Percentiles rank a stretch among this genome's conserved stretches.
phyloP scores from a whole-genome alignment of 2,329 filamentous ascomycete genomes.

The Colletotrichum sp. region DNA sequence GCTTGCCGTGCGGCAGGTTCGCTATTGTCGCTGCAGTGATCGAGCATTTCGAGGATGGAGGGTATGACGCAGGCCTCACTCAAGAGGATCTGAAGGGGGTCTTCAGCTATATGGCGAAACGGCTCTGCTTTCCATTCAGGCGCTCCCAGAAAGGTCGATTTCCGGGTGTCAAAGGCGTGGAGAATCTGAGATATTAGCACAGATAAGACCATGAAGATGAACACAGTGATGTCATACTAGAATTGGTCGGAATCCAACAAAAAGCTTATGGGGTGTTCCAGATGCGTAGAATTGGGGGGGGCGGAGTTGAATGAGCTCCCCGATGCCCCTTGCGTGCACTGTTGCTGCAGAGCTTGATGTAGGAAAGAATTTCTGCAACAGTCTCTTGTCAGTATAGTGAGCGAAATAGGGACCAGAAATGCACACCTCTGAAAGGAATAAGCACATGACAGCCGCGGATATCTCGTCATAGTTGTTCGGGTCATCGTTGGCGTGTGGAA shows the following conservation, averaged over 20 bases:
- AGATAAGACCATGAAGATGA: not conserved
- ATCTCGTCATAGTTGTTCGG: constrained; percentile 25
- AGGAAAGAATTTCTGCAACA: constrained; percentile 32
- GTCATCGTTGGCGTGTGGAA: constrained; percentile 5
- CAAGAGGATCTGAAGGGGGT: constrained; percentile 36
- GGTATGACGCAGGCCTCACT: constrained; percentile 32
- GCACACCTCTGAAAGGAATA: constrained; percentile 32
- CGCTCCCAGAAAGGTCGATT: constrained; percentile 32
- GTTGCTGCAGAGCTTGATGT: constrained; percentile 27
- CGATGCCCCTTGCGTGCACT: constrained; percentile 39
- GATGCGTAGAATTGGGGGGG: constrained; percentile 32
- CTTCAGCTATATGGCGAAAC: constrained; percentile 28
- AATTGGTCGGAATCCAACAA: constrained; percentile 43
- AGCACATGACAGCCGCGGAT: constrained; percentile 38
- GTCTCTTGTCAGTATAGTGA: rapidly evolving
- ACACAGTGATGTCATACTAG: constrained; percentile 29
- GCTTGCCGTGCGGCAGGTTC: too few species aligned
- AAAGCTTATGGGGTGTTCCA: constrained; percentile 39
- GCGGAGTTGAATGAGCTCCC: constrained; percentile 34
- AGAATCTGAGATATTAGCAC: constrained; percentile 27
- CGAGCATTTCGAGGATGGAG: constrained; percentile 9
- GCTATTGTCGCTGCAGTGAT: not conserved
- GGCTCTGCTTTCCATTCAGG: constrained; percentile 33
- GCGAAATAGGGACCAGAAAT: not conserved
- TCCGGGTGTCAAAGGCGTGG: constrained; percentile 30